phyloP scores from a whole-genome alignment of 495 filamentous ascomycete species.

The Tuber aestivum region DNA sequence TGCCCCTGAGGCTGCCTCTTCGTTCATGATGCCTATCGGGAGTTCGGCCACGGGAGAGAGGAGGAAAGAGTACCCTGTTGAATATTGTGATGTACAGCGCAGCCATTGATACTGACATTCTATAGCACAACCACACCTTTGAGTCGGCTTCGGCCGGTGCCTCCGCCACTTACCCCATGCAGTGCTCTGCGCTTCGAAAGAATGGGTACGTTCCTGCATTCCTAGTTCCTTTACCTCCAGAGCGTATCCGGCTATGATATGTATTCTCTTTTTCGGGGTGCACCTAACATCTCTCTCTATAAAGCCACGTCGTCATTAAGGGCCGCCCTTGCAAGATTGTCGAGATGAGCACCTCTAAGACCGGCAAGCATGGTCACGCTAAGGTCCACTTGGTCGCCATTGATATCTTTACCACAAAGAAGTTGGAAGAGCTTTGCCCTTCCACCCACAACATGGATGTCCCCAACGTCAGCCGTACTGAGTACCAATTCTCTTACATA shows the following conservation, averaged over 20 bases:
- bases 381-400: constrained; percentile 97
- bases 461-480: constrained; percentile 78
- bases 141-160: constrained; percentile 89
- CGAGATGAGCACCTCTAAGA: constrained; percentile 99
- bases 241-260: constrained; percentile 11
- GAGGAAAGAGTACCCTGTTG: constrained; percentile 15
- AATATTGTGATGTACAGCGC: constrained; percentile 2
- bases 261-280: background rate
- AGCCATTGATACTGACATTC: constrained; percentile 18
- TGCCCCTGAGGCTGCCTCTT: background rate
- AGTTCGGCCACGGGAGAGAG: background rate
- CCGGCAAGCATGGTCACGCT: constrained; percentile 99
- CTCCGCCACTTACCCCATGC: constrained; percentile 89
- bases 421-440: constrained; percentile 96
- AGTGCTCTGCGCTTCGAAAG: constrained; percentile 99
- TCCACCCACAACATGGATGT: constrained; percentile 99
- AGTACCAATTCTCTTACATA: constrained; percentile 68
- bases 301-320: constrained; percentile 79
- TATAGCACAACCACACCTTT: constrained; percentile 83
- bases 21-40: constrained; percentile 10
- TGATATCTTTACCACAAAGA: constrained; percentile 99
- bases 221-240: constrained; percentile 8
- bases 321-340: constrained; percentile 98
- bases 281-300: constrained; percentile 16
- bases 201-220: constrained; percentile 59